Evolutionary conservation across 805 yeast genomes (phyloP).

Genomic region (Saccharomycopsis javanensis): DNA sequence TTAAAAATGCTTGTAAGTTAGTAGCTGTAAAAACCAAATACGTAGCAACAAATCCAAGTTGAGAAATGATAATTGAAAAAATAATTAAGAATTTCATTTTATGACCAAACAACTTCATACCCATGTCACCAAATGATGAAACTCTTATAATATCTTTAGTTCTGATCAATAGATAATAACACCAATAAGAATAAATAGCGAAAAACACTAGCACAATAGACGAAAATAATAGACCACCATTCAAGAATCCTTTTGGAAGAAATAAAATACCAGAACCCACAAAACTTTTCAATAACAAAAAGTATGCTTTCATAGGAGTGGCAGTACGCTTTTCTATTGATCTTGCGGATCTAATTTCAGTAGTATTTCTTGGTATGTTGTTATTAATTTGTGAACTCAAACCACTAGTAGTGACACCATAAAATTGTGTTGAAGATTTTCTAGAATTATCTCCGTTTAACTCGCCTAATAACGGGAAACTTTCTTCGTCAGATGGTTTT

Average conservation of each 20-base stretch:
- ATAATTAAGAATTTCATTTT: constrained; percentile 58
- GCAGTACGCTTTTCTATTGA: constrained; percentile 49
- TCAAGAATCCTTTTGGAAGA: constrained; percentile 57
- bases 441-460: constrained; percentile 5
- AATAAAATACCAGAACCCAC: constrained; percentile 71
- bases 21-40: constrained; percentile 73
- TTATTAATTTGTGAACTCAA: constrained; percentile 8
- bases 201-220: constrained; percentile 42
- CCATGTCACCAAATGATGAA: constrained; percentile 74
- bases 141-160: constrained; percentile 53
- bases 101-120: constrained; percentile 49
- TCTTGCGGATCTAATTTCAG: constrained; percentile 18
- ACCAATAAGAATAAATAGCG: constrained; percentile 68
- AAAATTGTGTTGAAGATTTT: constrained; percentile 8
- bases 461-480: constrained; percentile 21
- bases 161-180: constrained; percentile 55
- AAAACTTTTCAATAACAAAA: constrained; percentile 62
- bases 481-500: constrained; percentile 23
- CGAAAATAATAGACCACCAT: constrained; percentile 64
- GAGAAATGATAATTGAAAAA: constrained; percentile 56
- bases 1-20: constrained; percentile 53
- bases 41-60: constrained; percentile 73
- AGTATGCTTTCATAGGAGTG: constrained; percentile 61
- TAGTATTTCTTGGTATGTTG: background rate
- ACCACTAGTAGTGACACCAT: background rate